phyloP scores from a whole-genome alignment of 768 basidiomycete genomes.

The Lyophyllum decastes region DNA sequence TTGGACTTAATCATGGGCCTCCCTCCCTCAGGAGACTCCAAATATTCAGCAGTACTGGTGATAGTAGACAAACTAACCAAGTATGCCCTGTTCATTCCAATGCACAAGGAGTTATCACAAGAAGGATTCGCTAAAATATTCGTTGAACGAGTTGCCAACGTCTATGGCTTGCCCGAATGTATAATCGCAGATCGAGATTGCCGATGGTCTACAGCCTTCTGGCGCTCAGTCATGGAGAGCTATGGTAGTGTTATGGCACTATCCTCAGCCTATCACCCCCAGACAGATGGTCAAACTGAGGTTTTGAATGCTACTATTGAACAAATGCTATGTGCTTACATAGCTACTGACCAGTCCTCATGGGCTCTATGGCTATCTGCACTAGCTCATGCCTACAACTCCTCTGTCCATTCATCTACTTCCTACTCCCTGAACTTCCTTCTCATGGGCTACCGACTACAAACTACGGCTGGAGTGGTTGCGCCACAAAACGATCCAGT shows the following conservation, averaged over 20 bases:
- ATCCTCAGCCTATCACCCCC: conserved; percentile 25
- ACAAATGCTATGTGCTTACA: conserved; percentile 27
- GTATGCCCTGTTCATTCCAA: not conserved
- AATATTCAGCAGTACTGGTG: not conserved
- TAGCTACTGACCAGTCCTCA: conserved; percentile 17
- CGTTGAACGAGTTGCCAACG: not conserved
- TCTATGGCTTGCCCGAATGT: not conserved
- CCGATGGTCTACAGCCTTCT: not conserved
- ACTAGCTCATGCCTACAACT: conserved; percentile 32
- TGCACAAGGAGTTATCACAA: not conserved
- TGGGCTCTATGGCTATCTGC: conserved; percentile 29
- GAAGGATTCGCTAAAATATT: not conserved
- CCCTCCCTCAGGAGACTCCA: not conserved
- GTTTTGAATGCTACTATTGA: conserved; percentile 1
- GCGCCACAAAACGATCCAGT: not conserved
- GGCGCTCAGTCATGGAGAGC: conserved; percentile 7
- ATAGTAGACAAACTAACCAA: not conserved
- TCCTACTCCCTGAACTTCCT: conserved; percentile 25
- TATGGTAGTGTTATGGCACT: not conserved
- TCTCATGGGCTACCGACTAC: conserved; percentile 27
- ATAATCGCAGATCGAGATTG: not conserved
- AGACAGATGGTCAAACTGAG: conserved; percentile 35
- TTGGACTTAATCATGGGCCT: not conserved
- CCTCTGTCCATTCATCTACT: conserved; percentile 24
- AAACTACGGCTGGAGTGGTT: not conserved